Evolutionary conservation across 1,284 basidiomycete genomes (phyloP), one percentile per base, ranked within the genome.

Genomic region (Pterulicium gracile): DNA sequence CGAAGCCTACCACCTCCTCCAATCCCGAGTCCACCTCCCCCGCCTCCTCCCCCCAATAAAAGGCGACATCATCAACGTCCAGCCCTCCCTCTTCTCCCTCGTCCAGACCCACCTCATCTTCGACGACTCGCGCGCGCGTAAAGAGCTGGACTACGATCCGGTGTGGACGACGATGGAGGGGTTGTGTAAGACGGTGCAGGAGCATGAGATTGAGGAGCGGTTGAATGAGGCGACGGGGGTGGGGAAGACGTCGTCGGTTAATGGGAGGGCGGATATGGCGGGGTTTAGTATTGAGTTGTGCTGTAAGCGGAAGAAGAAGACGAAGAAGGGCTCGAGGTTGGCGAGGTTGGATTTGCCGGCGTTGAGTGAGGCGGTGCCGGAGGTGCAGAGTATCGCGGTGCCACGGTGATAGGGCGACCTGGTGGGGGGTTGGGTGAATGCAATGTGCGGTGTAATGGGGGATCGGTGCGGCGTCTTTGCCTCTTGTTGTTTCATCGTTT

Each of bases 61-160:
- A 15, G 72, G 74, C 27, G 78, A 80, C 49, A 54, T 81, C 10
- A 55, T 81, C 36, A 79, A 77, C 56, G 64, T 88, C 19, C 85
- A 87, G 55, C 82, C 84, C 1, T 67, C 82, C 1, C 62, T 83
- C 32, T 85, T 79, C 58, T 65, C 69, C 7, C 66, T 88, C n/a
- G 72, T 70, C 3, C 65, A 65, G 42, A 65, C 81, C 4, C 84
- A 87, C 54, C 61, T 85, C 42, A 67, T 84, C 39, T 82, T 84
- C 53, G 79, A 85, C 51, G 81, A 85, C 56, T 76, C 79, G 12
- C 71, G 77, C 22, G 83, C 84, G 14, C 70, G 80, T 1, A 39
- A 39, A 18, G 36, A 39, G 15, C 19, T 39, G 36, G 36, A 18
- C 7, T 39, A 39, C 15, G 7, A 39, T 13, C 36, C 36, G 5